A percentile compares a stretch with the other conserved stretches of the same genome.
Evolutionary conservation across 345 rosid species (phyloP).

Genomic region (Populus simonii): DNA sequence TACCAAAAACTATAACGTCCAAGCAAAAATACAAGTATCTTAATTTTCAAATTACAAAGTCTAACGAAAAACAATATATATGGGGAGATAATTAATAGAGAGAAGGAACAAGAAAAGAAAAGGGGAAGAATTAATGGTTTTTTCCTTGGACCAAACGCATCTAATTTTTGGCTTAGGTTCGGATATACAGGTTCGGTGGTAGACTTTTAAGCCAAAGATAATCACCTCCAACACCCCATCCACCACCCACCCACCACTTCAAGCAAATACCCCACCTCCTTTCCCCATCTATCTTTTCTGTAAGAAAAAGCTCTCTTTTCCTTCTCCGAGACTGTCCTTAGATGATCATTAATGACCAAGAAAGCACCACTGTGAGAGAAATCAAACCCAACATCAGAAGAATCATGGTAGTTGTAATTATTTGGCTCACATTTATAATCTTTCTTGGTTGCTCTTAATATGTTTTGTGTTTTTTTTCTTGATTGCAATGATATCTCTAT

Average conservation of each 20-base stretch:
- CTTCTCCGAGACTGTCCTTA: background rate
- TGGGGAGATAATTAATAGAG: too few species aligned
- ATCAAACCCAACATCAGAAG: conserved; percentile 57
- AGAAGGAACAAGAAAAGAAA: background rate
- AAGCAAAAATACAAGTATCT: background rate
- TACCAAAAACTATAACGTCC: background rate
- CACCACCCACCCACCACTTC: conserved; percentile 25
- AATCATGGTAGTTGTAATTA: conserved; percentile 43
- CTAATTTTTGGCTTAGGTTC: conserved; percentile 15
- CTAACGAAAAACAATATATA: background rate
- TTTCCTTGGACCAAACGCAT: conserved; percentile 27
- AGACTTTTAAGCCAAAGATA: conserved; percentile 32
- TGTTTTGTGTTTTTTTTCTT: background rate
- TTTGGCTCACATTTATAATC: background rate
- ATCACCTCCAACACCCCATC: conserved; percentile 12
- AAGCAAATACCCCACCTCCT: conserved; percentile 13
- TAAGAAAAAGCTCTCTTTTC: background rate
- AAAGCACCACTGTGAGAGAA: conserved; percentile 24
- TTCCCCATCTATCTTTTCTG: conserved; percentile 6
- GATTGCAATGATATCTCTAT: background rate
- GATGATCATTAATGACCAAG: conserved; percentile 36
- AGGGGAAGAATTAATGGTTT: background rate
- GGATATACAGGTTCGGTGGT: conserved; percentile 26
- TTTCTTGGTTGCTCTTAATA: background rate
- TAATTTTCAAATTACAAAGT: background rate